Percentiles rank a stretch among this genome's conserved stretches.
Conservation (phyloP, 2,329 filamentous ascomycete species). For the Cephalotrichum gorgonifer region DNA sequence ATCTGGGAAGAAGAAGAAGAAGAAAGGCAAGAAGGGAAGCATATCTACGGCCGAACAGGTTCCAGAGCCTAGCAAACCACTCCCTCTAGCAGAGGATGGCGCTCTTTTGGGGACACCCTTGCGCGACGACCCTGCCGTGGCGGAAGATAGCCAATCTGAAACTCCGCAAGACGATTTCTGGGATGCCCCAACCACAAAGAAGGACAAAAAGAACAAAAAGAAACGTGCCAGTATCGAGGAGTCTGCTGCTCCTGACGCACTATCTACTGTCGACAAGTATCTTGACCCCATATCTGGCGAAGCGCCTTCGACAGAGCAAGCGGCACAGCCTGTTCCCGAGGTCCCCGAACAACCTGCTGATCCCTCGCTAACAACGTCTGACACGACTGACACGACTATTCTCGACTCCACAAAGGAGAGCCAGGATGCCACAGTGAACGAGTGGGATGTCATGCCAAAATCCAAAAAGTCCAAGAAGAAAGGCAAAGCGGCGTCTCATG, state of each 20-base stretch:
- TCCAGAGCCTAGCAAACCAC: background rate
- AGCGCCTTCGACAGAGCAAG: background rate
- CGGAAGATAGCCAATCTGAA: background rate
- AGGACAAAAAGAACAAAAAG: slow-evolving; percentile 23
- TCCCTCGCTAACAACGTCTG: too few species aligned
- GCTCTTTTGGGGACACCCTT: background rate
- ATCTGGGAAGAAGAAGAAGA: slow-evolving; percentile 4
- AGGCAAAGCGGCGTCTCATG: background rate
- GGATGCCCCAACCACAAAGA: slow-evolving; percentile 10
- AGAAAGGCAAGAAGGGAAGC: slow-evolving; percentile 3
- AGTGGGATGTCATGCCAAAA: background rate
- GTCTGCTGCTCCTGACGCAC: background rate
- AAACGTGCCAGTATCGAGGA: slow-evolving; percentile 5
- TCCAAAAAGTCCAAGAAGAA: slow-evolving; percentile 1
- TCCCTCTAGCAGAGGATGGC: background rate
- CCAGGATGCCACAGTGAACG: too few species aligned
- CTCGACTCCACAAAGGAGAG: background rate
- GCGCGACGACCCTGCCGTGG: background rate
- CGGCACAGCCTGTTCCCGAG: background rate
- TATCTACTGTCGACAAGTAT: background rate
- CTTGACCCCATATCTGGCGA: background rate
- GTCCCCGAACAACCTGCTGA: background rate
- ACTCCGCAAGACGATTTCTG: background rate
- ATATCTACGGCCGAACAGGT: background rate
- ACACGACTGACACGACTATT: background rate